Conservation (phyloP, 1,139 yeast species). For the Suhomyces anneliseae region DNA sequence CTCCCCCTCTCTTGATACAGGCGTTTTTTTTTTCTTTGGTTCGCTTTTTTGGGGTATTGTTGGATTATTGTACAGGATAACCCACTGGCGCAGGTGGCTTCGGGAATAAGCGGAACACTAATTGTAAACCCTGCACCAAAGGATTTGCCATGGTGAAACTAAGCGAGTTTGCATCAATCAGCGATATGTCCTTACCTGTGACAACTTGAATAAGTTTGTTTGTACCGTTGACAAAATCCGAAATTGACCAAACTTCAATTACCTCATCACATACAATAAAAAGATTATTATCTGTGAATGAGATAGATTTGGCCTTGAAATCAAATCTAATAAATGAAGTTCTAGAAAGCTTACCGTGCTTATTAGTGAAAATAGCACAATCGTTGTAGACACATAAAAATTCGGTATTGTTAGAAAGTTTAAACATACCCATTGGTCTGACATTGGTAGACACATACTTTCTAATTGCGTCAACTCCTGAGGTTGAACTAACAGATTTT, state of each 20-base stretch:
- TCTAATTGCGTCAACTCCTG: conserved; percentile 34
- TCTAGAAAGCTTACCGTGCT: conserved; percentile 62
- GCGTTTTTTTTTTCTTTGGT: too few relatives aligned
- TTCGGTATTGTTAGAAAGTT: conserved; percentile 49
- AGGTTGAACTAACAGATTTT: conserved; percentile 14
- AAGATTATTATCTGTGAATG: conserved; percentile 58
- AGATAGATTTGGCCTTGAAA: conserved; percentile 58
- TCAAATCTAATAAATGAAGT: conserved; percentile 60
- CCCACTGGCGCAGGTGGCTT: not conserved
- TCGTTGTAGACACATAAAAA: conserved; percentile 70
- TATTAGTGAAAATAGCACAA: conserved; percentile 70
- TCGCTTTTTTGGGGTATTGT: not conserved
- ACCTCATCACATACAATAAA: conserved; percentile 66
- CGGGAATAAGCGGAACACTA: conserved; percentile 34
- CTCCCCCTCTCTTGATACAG: too few relatives aligned
- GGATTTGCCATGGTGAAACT: conserved; percentile 73
- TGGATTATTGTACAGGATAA: not conserved
- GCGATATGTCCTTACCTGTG: conserved; percentile 63
- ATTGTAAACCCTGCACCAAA: conserved; percentile 59
- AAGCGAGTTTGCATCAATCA: conserved; percentile 47
- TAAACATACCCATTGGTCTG: conserved; percentile 64
- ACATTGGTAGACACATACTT: conserved; percentile 36
- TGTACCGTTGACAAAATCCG: conserved; percentile 48
- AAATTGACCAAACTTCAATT: conserved; percentile 67
- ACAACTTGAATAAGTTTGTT: conserved; percentile 69